Base-by-base conservation (phyloP, 2,329 filamentous ascomycete genomes). In the Fusarium oligoseptatum region DNA sequence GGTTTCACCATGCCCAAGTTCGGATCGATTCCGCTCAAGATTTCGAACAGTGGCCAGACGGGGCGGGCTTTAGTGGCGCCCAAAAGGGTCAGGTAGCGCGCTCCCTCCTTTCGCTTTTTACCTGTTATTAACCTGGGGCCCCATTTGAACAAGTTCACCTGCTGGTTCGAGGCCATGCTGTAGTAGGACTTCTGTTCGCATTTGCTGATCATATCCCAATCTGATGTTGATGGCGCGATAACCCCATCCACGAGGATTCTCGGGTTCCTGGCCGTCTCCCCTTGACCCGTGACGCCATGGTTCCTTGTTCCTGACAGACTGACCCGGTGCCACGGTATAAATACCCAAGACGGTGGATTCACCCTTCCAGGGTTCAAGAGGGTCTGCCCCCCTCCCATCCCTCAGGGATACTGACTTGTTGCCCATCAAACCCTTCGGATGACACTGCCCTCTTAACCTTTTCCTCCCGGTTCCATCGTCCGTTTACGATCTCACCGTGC, bases 161-260 rank as follows among this genome's bases (percentile, higher is more conserved):
- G 29, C 17, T 32, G 17, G 17, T 27, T 20, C 48, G 48, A 32
- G 24, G 48, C 27, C 20, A 27, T 12, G 12, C 27, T 29, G 8
- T 29, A 29, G 27, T 29, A 29, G 27, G 24, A 52, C 17, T 27
- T 32, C 24, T 52, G 10, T 22, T 43, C 32, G 62, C 70, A 37
- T 29, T 74, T 74, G 71, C 64, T 60, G 67, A 74, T 74, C 71
- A 57, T 67, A 71, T n/a, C 71, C 65, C 14, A 22, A 64, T 60
- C 67, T 41, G 63, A 43, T 65, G 71, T 65, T 52, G n/a, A 60
- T 74, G 71, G 61, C 57, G 70, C 37, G 63, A 74, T 60, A 57
- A 20, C 48, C 58, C 3, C 34, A 45, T 50, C 43, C 29, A 36
- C 32, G n/a, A 11, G 45, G 61, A 41, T 29, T 41, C 43, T 58